Evolutionary conservation across 768 basidiomycete species (phyloP).

Genomic region (Favolaschia claudopus): DNA sequence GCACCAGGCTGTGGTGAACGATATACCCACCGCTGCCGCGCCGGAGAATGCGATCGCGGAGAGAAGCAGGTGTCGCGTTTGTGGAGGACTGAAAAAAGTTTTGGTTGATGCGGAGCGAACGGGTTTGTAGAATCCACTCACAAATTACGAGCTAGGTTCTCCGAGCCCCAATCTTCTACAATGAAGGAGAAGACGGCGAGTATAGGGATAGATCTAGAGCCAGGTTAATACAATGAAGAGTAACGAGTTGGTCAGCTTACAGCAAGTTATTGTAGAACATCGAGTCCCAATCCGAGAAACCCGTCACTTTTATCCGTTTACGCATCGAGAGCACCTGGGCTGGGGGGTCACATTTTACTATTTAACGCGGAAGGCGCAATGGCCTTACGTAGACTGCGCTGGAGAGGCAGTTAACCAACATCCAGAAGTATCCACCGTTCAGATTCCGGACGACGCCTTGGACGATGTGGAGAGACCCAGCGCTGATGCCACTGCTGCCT

Average conservation of each 20-base stretch:
- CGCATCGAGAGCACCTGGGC: constrained; percentile 93
- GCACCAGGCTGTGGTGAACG: constrained; percentile 99
- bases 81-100: constrained; percentile 70
- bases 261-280: constrained; percentile 99
- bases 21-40: constrained; percentile 97
- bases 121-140: constrained; percentile 52
- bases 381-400: constrained; percentile 87
- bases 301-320: constrained; percentile 92
- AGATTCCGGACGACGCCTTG: constrained; percentile 54
- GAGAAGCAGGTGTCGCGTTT: constrained; percentile 79
- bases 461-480: constrained; percentile 48
- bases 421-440: constrained; percentile 95
- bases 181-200: constrained; percentile 82
- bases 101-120: constrained; percentile 2
- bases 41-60: constrained; percentile 95
- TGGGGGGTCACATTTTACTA: too few relatives aligned
- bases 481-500: constrained; percentile 41
- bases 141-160: constrained; percentile 87
- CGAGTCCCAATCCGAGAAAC: constrained; percentile 97
- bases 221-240: not conserved
- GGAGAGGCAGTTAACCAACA: constrained; percentile 89
- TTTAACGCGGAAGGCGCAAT: constrained; percentile 9
- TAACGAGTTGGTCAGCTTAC: constrained; percentile 37
- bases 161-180: constrained; percentile 88
- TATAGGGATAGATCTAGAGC: constrained; percentile 75